Conservation (phyloP, 2,329 filamentous ascomycete genomes). For the Colletotrichum sp. region DNA sequence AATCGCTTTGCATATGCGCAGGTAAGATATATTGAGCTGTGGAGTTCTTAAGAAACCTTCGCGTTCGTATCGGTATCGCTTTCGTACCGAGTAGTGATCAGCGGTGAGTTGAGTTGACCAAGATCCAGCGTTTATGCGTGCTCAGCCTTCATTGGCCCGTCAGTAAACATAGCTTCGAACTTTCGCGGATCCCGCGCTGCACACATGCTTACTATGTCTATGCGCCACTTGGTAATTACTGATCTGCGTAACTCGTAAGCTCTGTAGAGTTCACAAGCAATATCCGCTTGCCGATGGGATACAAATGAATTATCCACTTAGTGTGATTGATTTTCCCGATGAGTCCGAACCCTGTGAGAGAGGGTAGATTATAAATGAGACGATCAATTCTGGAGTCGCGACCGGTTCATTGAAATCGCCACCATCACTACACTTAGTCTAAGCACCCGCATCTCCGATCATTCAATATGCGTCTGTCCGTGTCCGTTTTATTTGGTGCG, state of each 20-base stretch:
- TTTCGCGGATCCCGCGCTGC: not conserved
- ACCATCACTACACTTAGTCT: not conserved
- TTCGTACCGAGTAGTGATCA: not conserved
- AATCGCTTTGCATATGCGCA: not conserved
- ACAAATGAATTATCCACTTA: not conserved
- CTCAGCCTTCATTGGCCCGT: not conserved
- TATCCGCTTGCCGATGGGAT: not conserved
- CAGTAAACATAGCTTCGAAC: not conserved
- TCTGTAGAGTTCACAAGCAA: not conserved
- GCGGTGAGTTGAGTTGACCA: not conserved
- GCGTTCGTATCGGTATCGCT: not conserved
- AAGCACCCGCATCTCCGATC: not conserved
- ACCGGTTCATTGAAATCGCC: not conserved
- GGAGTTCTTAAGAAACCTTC: not conserved
- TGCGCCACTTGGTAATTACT: not conserved
- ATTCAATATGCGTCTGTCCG: not conserved
- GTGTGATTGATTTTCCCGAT: not conserved
- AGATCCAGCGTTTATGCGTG: not conserved
- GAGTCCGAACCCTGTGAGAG: not conserved
- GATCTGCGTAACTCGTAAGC: not conserved
- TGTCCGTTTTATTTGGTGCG: not conserved
- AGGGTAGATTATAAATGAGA: not conserved
- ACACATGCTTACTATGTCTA: not conserved
- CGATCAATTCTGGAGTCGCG: rapidly evolving
- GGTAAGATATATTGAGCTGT: not conserved